Base-by-base conservation (phyloP, 495 filamentous ascomycete species). In the Penicillium angulare region DNA sequence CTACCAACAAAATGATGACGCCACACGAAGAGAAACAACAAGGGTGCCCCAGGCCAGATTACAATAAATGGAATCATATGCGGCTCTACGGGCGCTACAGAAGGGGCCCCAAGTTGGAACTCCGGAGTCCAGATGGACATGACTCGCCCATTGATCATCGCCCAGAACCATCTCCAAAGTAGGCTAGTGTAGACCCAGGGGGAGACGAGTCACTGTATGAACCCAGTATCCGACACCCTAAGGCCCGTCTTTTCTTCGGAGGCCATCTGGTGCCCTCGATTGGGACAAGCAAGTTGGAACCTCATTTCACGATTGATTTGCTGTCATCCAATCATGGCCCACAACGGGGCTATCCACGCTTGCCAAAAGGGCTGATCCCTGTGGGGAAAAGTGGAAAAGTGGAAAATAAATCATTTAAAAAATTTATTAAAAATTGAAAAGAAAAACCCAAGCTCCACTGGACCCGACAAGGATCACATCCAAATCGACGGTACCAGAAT, bases 301-400 rank as follows among this genome's bases (percentile, higher is more conserved):
- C 27, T 59, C 56, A 62, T 59, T 56, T 59, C 29, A 31, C 45
- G 31, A 49, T 16, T 49, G 40, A 44, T 43, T 55, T 49, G 49
- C 40, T 35, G 22, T 23, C 27, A 23, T 38, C 58, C 58, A 61
- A 61, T 61, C 48, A 49, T 5, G 17, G 3, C 23, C 24, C 46
- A n/a, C 32, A 43, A 29, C 36, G 20, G 13, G 33, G 38, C n/a
- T 16, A 36, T 54, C 31, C 34, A 42, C 43, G 27, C 16, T 45
- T 58, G 55, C 38, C 38, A 41, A 24, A 41, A 39, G 12, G 20
- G 38, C 10, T 9, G 21, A 18, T 38, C 12, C 34, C 7, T 41
- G 38, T 41, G 38, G 38, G 38, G 38, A 41, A 40, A 41, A 21
- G 22, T 41, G 38, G 36, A 21, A 20, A 13, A 20, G 21, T 41